Percentiles rank a stretch among this genome's conserved stretches.
phyloP scores from a whole-genome alignment of 2,329 filamentous ascomycete species.

The Orbilia ellipsospora region DNA sequence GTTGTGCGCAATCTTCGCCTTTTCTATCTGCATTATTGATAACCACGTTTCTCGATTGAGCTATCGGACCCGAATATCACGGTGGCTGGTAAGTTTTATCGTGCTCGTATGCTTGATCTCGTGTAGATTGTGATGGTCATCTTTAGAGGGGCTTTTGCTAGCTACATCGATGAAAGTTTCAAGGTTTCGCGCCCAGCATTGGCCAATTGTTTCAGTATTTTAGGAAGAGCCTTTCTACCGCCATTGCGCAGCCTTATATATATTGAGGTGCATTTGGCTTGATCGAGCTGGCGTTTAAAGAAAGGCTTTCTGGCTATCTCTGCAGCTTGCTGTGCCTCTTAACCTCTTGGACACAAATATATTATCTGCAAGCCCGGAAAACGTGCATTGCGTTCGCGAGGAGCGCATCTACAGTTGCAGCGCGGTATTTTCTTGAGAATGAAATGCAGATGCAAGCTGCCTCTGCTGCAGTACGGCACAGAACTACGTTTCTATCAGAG shows the following conservation, averaged over 20 bases:
- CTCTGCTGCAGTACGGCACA: constrained; percentile 48
- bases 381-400: constrained; percentile 38
- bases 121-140: too few relatives aligned
- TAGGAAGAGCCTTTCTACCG: constrained; percentile 32
- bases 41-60: constrained; percentile 47
- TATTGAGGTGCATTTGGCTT: constrained; percentile 45
- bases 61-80: constrained; percentile 50
- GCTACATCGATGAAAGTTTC: constrained; percentile 20
- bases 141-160: constrained; percentile 21
- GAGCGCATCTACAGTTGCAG: constrained; percentile 44
- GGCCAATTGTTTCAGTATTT: constrained; percentile 7
- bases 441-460: constrained; percentile 34
- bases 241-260: constrained; percentile 51
- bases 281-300: constrained; percentile 30
- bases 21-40: constrained; percentile 44
- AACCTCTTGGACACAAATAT: constrained; percentile 33
- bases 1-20: constrained; percentile 42
- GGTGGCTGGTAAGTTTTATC: constrained; percentile 27
- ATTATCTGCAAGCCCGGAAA: constrained; percentile 32
- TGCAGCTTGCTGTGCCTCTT: constrained; percentile 32
- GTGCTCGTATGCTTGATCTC: too few relatives aligned
- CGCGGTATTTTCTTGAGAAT: constrained; percentile 37
- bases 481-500: constrained; percentile 30
- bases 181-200: constrained; percentile 1
- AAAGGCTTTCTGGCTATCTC: constrained; percentile 8